phyloP scores from a whole-genome alignment of 768 basidiomycete genomes.

The Austroboletus festivus region DNA sequence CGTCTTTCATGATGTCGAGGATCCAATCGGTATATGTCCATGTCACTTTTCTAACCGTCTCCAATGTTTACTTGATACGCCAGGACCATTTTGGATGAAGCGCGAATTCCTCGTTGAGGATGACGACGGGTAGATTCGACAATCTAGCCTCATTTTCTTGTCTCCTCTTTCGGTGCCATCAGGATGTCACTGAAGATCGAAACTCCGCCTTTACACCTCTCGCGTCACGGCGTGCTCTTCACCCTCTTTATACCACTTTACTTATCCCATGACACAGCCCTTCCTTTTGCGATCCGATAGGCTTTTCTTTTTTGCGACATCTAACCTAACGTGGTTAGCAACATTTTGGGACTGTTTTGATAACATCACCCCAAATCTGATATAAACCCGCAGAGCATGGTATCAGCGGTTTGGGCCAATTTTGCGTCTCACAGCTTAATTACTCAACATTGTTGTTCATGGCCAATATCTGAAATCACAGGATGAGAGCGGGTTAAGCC shows the following conservation, averaged over 20 bases:
- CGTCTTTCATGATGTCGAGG: conserved; percentile 41
- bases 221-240: too few species aligned
- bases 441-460: too few species aligned
- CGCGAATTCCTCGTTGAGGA: conserved; percentile 14
- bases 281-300: background rate
- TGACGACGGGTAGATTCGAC: conserved; percentile 9
- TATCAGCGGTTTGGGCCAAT: too few species aligned
- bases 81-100: conserved; percentile 31
- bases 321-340: background rate
- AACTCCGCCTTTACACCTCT: background rate
- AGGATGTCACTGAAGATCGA: background rate
- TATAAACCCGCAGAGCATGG: too few species aligned
- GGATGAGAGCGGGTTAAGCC: too few species aligned
- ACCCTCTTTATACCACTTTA: too few species aligned
- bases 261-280: background rate
- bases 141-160: too few species aligned
- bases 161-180: too few species aligned
- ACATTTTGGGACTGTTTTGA: background rate
- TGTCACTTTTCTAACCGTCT: background rate
- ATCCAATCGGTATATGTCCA: conserved; percentile 42
- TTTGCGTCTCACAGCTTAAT: too few species aligned
- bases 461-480: too few species aligned
- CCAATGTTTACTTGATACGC: background rate
- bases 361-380: too few species aligned
- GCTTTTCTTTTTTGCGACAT: background rate